A percentile compares a stretch with the other conserved stretches of the same genome.
phyloP scores from a whole-genome alignment of 2,329 filamentous ascomycete genomes.

The Paecilomyces niveus region DNA sequence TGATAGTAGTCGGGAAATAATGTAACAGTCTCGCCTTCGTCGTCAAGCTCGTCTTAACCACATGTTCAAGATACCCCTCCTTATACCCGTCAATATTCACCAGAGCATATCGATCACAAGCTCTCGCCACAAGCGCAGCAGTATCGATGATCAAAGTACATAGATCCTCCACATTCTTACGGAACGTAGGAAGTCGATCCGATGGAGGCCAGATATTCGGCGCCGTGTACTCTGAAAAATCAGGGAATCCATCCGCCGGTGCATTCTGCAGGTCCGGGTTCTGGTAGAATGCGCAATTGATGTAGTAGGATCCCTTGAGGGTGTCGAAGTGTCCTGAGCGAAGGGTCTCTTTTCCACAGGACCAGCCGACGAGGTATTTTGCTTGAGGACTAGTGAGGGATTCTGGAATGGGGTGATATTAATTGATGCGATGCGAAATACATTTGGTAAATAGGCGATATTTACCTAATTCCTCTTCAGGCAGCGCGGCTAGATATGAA shows the following conservation, averaged over 20 bases:
- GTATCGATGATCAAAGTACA: slow-evolving; percentile 83
- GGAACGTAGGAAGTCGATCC: slow-evolving; percentile 66
- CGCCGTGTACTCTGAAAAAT: slow-evolving; percentile 81
- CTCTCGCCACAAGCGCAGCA: slow-evolving; percentile 79
- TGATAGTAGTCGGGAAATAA: slow-evolving; percentile 82
- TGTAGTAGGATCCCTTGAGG: slow-evolving; percentile 58
- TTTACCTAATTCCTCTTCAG: slow-evolving; percentile 63
- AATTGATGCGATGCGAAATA: no score
- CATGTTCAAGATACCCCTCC: slow-evolving; percentile 71
- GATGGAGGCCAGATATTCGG: slow-evolving; percentile 82
- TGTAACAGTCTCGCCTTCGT: slow-evolving; percentile 89
- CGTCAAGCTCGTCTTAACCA: slow-evolving; percentile 76
- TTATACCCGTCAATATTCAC: slow-evolving; percentile 72
- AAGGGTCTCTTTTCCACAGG: slow-evolving; percentile 57
- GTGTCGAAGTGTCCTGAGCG: slow-evolving; percentile 56
- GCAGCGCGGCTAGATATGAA: slow-evolving; percentile 79
- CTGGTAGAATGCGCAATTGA: slow-evolving; percentile 53
- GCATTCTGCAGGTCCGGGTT: slow-evolving; percentile 29
- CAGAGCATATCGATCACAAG: slow-evolving; percentile 79
- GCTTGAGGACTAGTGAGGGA: slow-evolving; percentile 38
- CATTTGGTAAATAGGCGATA: no score
- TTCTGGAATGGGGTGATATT: slow-evolving; percentile 18
- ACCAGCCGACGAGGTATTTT: slow-evolving; percentile 59
- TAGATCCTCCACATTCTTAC: slow-evolving; percentile 62
- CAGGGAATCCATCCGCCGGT: slow-evolving; percentile 28